phyloP scores from a whole-genome alignment of 2,329 filamentous ascomycete genomes.

The Coniochaeta hoffmannii region DNA sequence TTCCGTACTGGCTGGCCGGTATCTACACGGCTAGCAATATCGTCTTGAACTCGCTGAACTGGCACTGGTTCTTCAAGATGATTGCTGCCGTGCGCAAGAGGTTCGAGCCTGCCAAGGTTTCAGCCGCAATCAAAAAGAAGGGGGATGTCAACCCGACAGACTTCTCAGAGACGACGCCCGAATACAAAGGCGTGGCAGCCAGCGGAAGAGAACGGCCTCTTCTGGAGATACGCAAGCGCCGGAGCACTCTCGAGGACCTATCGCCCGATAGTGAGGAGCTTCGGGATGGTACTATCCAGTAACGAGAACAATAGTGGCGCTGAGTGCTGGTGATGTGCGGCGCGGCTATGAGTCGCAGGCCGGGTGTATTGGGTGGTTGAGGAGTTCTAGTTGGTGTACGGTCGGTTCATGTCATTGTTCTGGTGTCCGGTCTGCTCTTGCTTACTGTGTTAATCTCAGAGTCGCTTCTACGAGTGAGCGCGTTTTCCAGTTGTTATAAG shows the following conservation, averaged over 20 bases:
- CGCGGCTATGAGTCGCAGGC: too few relatives aligned
- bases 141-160: background rate
- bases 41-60: slow-evolving; percentile 67
- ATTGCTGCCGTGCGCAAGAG: slow-evolving; percentile 69
- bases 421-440: background rate
- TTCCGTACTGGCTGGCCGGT: slow-evolving; percentile 63
- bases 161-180: slow-evolving; percentile 5
- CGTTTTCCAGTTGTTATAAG: background rate
- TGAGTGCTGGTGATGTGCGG: background rate
- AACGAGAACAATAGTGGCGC: background rate
- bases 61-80: slow-evolving; percentile 87
- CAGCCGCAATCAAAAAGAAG: slow-evolving; percentile 21
- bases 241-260: slow-evolving; percentile 16
- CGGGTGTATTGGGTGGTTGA: background rate
- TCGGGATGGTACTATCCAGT: slow-evolving; percentile 18
- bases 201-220: background rate
- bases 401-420: background rate
- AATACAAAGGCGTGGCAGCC: slow-evolving; percentile 4
- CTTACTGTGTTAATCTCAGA: background rate
- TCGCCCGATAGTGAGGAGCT: slow-evolving; percentile 19
- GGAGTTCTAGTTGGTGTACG: background rate
- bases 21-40: slow-evolving; percentile 65
- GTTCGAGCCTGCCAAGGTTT: slow-evolving; percentile 47
- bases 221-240: slow-evolving; percentile 1
- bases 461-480: background rate